Evolutionary conservation across 441 rosid genomes (phyloP).

Genomic region (Capsella rubella): DNA sequence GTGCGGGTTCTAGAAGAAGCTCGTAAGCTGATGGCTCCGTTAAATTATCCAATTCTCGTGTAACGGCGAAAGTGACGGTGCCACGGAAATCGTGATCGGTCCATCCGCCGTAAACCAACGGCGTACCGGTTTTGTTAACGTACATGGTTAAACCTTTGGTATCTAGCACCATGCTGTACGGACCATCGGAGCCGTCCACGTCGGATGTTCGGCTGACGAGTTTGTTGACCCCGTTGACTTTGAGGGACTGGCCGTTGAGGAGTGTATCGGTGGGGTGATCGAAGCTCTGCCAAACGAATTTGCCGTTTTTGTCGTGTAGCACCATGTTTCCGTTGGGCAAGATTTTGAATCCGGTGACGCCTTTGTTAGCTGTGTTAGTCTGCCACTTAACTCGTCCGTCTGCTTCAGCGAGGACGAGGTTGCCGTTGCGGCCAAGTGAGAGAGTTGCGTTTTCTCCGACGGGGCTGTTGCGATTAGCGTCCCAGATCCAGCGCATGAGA

Average conservation of each 20-base stretch:
- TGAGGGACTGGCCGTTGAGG: slow-evolving; percentile 50
- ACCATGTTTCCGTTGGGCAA: slow-evolving; percentile 70
- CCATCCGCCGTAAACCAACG: slow-evolving; percentile 49
- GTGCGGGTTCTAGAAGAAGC: slow-evolving; percentile 41
- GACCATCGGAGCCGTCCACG: slow-evolving; percentile 45
- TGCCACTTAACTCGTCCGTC: slow-evolving; percentile 70
- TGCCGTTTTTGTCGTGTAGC: slow-evolving; percentile 58
- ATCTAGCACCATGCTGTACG: slow-evolving; percentile 49
- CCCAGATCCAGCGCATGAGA: slow-evolving; percentile 60
- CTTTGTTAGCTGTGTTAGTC: slow-evolving; percentile 63
- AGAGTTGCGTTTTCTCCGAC: slow-evolving; percentile 59
- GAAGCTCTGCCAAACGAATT: slow-evolving; percentile 61
- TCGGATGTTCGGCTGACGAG: slow-evolving; percentile 54
- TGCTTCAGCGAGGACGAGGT: slow-evolving; percentile 60
- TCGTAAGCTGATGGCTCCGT: slow-evolving; percentile 49
- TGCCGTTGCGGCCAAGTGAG: slow-evolving; percentile 53
- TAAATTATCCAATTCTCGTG: slow-evolving; percentile 37
- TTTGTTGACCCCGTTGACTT: slow-evolving; percentile 43
- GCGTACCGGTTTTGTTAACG: slow-evolving; percentile 42
- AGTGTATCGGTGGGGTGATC: slow-evolving; percentile 56
- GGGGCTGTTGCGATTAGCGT: slow-evolving; percentile 59
- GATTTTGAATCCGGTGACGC: slow-evolving; percentile 60
- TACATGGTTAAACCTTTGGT: slow-evolving; percentile 45
- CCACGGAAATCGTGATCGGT: slow-evolving; percentile 38
- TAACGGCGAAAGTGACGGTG: slow-evolving; percentile 44